Evolutionary conservation across 2,329 filamentous ascomycete genomes (phyloP).

Genomic region (Alternaria viburni): DNA sequence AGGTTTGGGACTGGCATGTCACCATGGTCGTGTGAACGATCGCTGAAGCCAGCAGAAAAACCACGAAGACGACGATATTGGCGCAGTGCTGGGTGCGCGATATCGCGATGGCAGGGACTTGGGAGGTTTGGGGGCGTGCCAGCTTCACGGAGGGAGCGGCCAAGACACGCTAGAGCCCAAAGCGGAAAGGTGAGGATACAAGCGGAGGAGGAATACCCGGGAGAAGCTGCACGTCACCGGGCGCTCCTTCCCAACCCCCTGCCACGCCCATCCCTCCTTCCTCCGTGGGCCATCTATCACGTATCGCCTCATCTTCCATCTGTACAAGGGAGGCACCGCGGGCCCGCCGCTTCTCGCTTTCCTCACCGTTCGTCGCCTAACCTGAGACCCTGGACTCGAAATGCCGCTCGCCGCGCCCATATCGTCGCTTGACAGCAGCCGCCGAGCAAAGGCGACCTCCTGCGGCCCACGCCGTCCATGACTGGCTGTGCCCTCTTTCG

Average conservation of each 20-base stretch:
- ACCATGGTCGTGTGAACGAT: constrained; percentile 35
- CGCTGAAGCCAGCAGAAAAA: constrained; percentile 26
- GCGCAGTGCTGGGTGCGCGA: constrained; percentile 16
- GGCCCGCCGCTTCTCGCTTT: constrained; percentile 19
- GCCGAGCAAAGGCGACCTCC: constrained; percentile 19
- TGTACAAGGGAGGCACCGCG: constrained; percentile 25
- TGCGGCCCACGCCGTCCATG: constrained; percentile 15
- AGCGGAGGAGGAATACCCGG: constrained; percentile 36
- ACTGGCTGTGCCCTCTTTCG: constrained; percentile 41
- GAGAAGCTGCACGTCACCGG: constrained; percentile 45
- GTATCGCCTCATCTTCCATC: constrained; percentile 17
- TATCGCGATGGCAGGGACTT: constrained; percentile 22
- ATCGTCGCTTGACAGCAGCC: constrained; percentile 11
- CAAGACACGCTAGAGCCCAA: constrained; percentile 25
- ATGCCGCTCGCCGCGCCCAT: constrained; percentile 30
- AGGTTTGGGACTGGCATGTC: constrained; percentile 34
- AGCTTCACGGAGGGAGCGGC: constrained; percentile 26
- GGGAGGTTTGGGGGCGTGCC: constrained; percentile 20
- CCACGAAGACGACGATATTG: constrained; percentile 4
- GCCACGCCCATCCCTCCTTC: constrained; percentile 23
- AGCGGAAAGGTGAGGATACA: constrained; percentile 25
- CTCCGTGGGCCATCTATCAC: constrained; percentile 18
- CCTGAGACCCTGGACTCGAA: constrained; percentile 12
- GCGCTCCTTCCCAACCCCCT: constrained; percentile 30
- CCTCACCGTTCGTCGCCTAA: constrained; percentile 8